phyloP scores from a whole-genome alignment of 345 rosid genomes.

The Moricandia arvensis region DNA sequence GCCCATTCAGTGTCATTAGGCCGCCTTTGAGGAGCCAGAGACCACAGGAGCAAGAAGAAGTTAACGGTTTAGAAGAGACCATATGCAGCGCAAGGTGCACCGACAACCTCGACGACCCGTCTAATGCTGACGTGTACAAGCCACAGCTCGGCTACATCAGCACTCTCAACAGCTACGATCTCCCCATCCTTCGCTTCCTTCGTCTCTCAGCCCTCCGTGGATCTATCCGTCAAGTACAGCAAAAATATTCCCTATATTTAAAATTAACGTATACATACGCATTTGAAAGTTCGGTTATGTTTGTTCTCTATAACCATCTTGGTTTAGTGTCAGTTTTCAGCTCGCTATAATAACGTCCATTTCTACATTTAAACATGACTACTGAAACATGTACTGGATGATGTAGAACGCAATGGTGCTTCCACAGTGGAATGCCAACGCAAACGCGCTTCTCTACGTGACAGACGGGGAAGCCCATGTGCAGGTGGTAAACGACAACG shows the following conservation, averaged over 20 bases:
- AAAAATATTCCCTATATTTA: not conserved
- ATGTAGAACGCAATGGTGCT: slow-evolving; percentile 55
- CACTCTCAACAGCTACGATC: slow-evolving; percentile 50
- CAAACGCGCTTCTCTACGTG: slow-evolving; percentile 59
- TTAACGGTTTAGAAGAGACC: slow-evolving; percentile 63
- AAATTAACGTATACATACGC: not conserved
- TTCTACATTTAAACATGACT: not conserved
- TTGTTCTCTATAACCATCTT: not conserved
- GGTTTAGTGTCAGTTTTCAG: not conserved
- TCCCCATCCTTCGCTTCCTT: slow-evolving; percentile 52
- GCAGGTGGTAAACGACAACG: slow-evolving; percentile 63
- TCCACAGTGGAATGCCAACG: slow-evolving; percentile 69
- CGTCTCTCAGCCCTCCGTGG: slow-evolving; percentile 63
- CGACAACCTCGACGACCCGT: slow-evolving; percentile 49
- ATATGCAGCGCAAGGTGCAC: slow-evolving; percentile 45
- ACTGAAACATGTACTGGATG: slow-evolving; percentile 8
- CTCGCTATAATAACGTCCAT: not conserved
- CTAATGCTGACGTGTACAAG: slow-evolving; percentile 53
- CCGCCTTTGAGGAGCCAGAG: slow-evolving; percentile 41
- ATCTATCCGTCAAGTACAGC: slow-evolving; percentile 36
- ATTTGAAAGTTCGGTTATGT: not conserved
- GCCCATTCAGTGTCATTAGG: slow-evolving; percentile 39
- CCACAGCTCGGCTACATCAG: slow-evolving; percentile 60
- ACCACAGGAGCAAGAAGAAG: slow-evolving; percentile 5
- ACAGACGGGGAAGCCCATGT: slow-evolving; percentile 51